Evolutionary conservation across 352 stramenopile genomes (phyloP), one percentile per base, ranked within the genome.

Genomic region (Globisporangium spinosum): DNA sequence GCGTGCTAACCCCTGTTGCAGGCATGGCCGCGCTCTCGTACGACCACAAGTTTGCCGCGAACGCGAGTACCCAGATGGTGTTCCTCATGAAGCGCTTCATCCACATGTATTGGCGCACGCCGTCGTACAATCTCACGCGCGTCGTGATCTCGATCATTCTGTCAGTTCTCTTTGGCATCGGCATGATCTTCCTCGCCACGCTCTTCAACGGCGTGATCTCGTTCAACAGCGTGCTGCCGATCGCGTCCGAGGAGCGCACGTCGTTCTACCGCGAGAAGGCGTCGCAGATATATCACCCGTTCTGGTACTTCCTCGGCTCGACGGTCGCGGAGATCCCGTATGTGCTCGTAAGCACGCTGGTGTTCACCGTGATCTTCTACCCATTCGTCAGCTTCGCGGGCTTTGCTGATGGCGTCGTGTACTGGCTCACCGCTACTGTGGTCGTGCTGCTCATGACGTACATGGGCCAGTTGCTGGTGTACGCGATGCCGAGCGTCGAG

Each of bases 251-350:
- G 34, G 87, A 97, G 69, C 77, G 91, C 32, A 85, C 84, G 45
- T 87, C 90, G 47, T 97, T 88, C 60, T 97, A 97, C 79, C 71
- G 87, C 7, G 89, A 97, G 67, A 81, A 89, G 47, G 77, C 81
- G 22, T 78, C 83, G 12, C 62, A 83, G 47, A 95, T 91, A 77
- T 97, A 97, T 59, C 62, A 80, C 53, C 58, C 78, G 23, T 66
- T 70, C 23, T 74, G 82, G 47, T 85, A 96, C 22, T 73, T 73
- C 17, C 35, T 73, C 4, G 68, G 62, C 10, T 59, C 35, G 13
- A 71, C 54, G 29, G 45, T 96, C 45, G 71, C 77, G 13, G 90
- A 97, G 72, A 49, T 77, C 20, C 71, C 71, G n/a, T 77, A 76
- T 29, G 56, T 75, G 53, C 32, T 73, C 49, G 27, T 61, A 5